Evolutionary conservation across 306 rosid genomes (phyloP).

Genomic region (Echinosophora koreensis): DNA sequence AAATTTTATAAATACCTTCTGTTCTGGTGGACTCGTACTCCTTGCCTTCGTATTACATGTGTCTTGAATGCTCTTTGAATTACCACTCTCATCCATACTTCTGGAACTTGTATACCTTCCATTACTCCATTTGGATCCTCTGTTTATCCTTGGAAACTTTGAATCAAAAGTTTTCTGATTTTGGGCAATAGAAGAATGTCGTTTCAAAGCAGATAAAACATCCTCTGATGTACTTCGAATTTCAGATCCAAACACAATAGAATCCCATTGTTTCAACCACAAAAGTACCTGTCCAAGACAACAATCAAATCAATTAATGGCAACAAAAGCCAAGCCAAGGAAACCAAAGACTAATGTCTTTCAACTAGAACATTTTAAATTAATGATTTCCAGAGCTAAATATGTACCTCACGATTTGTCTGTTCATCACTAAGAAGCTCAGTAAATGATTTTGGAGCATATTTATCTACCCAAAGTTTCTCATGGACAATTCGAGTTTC

Average conservation of each 20-base stretch:
- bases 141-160: conserved; percentile 60
- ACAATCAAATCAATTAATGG: conserved; percentile 35
- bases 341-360: conserved; percentile 27
- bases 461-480: conserved; percentile 96
- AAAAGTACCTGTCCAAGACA: conserved; percentile 73
- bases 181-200: conserved; percentile 80
- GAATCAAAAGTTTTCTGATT: conserved; percentile 62
- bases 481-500: conserved; percentile 64
- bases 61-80: conserved; percentile 61
- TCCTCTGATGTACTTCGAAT: conserved; percentile 86
- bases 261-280: conserved; percentile 97
- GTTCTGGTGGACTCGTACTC: conserved; percentile 77
- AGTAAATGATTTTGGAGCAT: conserved; percentile 84
- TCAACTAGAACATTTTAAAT: conserved; percentile 23
- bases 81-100: conserved; percentile 52
- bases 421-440: conserved; percentile 99
- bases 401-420: conserved; percentile 90
- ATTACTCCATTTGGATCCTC: conserved; percentile 62
- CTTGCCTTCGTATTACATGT: conserved; percentile 56
- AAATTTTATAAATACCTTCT: conserved; percentile 62
- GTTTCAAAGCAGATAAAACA: conserved; percentile 84
- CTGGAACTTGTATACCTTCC: conserved; percentile 53
- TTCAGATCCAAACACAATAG: conserved; percentile 87
- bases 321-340: conserved; percentile 34
- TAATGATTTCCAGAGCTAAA: conserved; percentile 14